Evolutionary conservation across 148 eudicot species (phyloP).

Genomic region (Agrostemma githago): DNA sequence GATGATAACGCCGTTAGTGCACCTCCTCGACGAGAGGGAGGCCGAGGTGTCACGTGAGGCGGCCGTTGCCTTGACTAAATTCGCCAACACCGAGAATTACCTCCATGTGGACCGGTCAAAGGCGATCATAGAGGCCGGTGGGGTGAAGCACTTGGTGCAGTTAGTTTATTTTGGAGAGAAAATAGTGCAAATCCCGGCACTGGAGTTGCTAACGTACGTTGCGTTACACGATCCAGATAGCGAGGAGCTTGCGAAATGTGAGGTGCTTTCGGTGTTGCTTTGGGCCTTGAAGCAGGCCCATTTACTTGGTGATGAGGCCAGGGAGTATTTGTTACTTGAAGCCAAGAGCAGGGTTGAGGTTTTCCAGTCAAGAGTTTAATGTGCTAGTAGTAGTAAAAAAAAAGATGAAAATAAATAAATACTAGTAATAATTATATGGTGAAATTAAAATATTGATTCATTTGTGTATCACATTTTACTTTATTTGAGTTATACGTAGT

Average conservation of each 20-base stretch:
- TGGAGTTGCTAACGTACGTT: conserved; percentile 57
- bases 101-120: conserved; percentile 78
- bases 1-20: conserved; percentile 76
- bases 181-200: conserved; percentile 54
- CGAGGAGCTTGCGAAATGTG: conserved; percentile 64
- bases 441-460: conserved; percentile 13
- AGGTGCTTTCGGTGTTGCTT: conserved; percentile 69
- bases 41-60: conserved; percentile 66
- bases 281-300: conserved; percentile 85
- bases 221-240: conserved; percentile 78
- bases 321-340: conserved; percentile 56
- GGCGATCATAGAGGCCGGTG: conserved; percentile 71
- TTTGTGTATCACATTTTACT: conserved; percentile 9
- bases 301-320: conserved; percentile 49
- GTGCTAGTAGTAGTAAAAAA: conserved; percentile 18
- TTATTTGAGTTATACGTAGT: neutral
- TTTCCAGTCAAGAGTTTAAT: conserved; percentile 69
- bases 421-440: conserved; percentile 1
- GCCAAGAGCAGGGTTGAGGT: conserved; percentile 72
- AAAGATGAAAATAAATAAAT: neutral
- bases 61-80: conserved; percentile 57
- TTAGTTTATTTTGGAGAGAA: conserved; percentile 86
- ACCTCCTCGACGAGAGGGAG: conserved; percentile 70
- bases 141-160: conserved; percentile 77
- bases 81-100: conserved; percentile 65